Base-by-base conservation (phyloP, 345 rosid species). In the Cardiospermum halicacabum region DNA sequence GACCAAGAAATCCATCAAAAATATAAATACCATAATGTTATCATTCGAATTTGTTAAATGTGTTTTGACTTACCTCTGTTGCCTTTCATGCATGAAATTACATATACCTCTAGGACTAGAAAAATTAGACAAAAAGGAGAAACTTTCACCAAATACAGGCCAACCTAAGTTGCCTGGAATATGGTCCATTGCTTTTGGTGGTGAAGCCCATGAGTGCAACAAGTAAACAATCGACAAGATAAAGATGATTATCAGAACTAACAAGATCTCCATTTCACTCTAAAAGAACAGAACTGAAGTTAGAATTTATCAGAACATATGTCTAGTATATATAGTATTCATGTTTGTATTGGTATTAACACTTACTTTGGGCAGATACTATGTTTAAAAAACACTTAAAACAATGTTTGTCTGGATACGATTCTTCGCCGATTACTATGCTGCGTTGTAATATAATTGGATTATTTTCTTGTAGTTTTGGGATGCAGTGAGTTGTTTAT, bases 111-210 rank as follows among this genome's bases (percentile, higher is more conserved):
- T 61, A 8, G 92, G 80, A 45, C 85, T 82, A 0, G 87, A 78
- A 54, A 86, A 86, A 31, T 74, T 80, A 18, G 85, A 78, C 10
- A 84, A 21, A 72, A 84, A 86, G 26, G 87, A 71, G 60, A 78
- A 64, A 76, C 87, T 86, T 74, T 86, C 89, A 1, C 92, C 87
- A 3, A 84, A 42, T 11, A 82, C 3, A 0, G 89, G 92, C 92
- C 82, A 84, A 9, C 92, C 87, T 58, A 82, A 62, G 76, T 68
- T 72, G 12, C 92, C 87, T 0, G 87, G 92, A 31, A 82, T 80
- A 21, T 31, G 71, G 69, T 84, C 85, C 85, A 82, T 84, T 25
- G 58, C 85, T 65, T 77, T 75, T 24, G 87, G 87, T 19, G 87
- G 87, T 13, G 84, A 78, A 70, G 67, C 66, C 74, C 80, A 54